phyloP scores from a whole-genome alignment of 2,329 filamentous ascomycete genomes.

The Alternaria solani region DNA sequence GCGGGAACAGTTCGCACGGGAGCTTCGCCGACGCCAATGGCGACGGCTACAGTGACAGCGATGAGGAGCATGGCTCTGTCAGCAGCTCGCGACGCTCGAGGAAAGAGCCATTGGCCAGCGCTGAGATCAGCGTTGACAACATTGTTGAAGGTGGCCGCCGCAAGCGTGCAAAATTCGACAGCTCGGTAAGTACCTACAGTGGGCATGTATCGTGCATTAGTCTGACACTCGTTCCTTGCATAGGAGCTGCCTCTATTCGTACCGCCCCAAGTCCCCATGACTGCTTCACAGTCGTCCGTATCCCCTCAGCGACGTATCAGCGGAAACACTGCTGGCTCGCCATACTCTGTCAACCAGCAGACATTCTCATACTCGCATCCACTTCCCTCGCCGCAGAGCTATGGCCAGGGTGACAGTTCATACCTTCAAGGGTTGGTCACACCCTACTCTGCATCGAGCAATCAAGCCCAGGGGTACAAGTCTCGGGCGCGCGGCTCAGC shows the following conservation, averaged over 20 bases:
- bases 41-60: slow-evolving; percentile 87
- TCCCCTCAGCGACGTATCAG: slow-evolving; percentile 86
- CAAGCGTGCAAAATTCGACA: slow-evolving; percentile 94
- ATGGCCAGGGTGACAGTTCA: slow-evolving; percentile 55
- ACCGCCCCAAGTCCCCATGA: slow-evolving; percentile 79
- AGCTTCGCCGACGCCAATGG: slow-evolving; percentile 65
- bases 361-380: slow-evolving; percentile 80
- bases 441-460: slow-evolving; percentile 48
- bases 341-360: slow-evolving; percentile 79
- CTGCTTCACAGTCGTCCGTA: slow-evolving; percentile 96
- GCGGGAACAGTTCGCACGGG: slow-evolving; percentile 66
- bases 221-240: slow-evolving; percentile 36
- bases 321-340: slow-evolving; percentile 73
- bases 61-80: slow-evolving; percentile 78
- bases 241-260: slow-evolving; percentile 96
- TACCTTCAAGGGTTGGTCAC: slow-evolving; percentile 49
- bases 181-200: slow-evolving; percentile 76
- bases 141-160: slow-evolving; percentile 96
- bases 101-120: slow-evolving; percentile 86
- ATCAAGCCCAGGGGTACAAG: slow-evolving; percentile 43
- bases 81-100: slow-evolving; percentile 76
- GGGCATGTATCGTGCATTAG: slow-evolving; percentile 20
- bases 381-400: slow-evolving; percentile 84
- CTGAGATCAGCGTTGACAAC: slow-evolving; percentile 97
- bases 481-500: slow-evolving; percentile 47